These are phyloP conservation scores for Fusarium abutilonis DNA, from an alignment of 2,329 filamentous ascomycete genomes.

Conservation along the genomic window DNA sequence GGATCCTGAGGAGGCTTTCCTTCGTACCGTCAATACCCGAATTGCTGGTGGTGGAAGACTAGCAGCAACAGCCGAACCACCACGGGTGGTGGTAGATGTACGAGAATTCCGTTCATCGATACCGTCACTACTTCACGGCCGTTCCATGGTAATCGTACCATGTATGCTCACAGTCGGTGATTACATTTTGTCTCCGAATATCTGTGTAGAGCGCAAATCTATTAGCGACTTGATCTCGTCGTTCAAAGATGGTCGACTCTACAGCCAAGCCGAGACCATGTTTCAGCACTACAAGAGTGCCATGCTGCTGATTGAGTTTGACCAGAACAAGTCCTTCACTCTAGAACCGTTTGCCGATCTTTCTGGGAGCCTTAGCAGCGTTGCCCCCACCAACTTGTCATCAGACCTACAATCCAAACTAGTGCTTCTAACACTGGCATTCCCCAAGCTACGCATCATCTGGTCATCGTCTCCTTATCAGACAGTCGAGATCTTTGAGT, in stretches of 20 bases:
- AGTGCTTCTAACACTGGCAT: conserved; percentile 90
- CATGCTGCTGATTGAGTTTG: conserved; percentile 96
- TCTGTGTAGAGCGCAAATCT: conserved; percentile 95
- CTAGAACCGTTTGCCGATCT: conserved; percentile 82
- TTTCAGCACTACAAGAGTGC: conserved; percentile 88
- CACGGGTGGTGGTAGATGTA: conserved; percentile 92
- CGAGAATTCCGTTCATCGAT: conserved; percentile 95
- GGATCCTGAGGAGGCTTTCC: conserved; percentile 89
- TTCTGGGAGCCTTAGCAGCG: conserved; percentile 68
- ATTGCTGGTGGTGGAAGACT: conserved; percentile 93
- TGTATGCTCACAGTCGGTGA: conserved; percentile 97
- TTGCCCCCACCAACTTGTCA: conserved; percentile 65
- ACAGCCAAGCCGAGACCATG: conserved; percentile 93
- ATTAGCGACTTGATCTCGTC: conserved; percentile 90
- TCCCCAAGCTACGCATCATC: conserved; percentile 88
- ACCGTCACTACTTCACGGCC: conserved; percentile 88
- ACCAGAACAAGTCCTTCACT: conserved; percentile 96
- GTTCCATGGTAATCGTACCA: conserved; percentile 87
- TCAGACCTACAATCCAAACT: conserved; percentile 91
- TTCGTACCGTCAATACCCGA: conserved; percentile 94
- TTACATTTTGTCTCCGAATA: conserved; percentile 89
- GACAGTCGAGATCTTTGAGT: conserved; percentile 95
- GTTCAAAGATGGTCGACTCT: conserved; percentile 90
- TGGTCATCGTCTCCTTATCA: conserved; percentile 96
- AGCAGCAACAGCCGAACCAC: conserved; percentile 83